Conservation (phyloP, 768 basidiomycete genomes). For the Lactifluus hygrophoroides region DNA sequence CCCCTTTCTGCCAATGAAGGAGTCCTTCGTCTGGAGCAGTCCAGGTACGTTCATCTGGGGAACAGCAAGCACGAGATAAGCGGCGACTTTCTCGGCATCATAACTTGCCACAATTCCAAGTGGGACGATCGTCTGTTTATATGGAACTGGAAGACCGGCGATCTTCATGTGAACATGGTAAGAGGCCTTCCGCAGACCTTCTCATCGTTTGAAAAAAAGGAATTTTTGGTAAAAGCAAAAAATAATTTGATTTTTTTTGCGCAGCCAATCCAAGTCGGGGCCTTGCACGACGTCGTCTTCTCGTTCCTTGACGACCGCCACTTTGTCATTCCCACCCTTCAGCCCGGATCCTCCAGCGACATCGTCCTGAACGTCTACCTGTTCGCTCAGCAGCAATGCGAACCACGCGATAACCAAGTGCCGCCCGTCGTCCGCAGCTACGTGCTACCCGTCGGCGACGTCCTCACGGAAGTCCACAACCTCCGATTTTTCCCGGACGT, state of each 20-base stretch:
- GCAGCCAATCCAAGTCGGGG: not conserved
- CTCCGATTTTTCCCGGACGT: conserved; percentile 7
- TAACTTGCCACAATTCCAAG: not conserved
- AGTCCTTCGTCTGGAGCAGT: not conserved
- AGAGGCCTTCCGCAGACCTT: not conserved
- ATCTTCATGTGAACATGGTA: not conserved
- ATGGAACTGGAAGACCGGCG: conserved; percentile 10
- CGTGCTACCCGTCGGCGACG: not conserved
- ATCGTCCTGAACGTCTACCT: not conserved
- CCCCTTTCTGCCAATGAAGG: not conserved
- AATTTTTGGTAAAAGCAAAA: not conserved
- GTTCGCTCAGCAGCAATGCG: not conserved
- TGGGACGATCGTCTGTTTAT: not conserved
- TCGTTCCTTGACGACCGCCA: not conserved
- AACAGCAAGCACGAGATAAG: not conserved
- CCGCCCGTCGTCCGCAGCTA: not conserved
- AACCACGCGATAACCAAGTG: not conserved
- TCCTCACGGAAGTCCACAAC: not conserved
- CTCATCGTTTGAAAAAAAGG: not conserved
- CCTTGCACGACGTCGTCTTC: not conserved
- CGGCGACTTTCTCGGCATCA: conserved; percentile 1
- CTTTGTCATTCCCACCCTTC: not conserved
- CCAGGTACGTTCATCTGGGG: not conserved
- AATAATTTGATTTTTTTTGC: not conserved
- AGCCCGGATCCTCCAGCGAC: not conserved